Percentiles rank a stretch among this genome's conserved stretches.
These are phyloP conservation scores for Hemileia vastatrix DNA, from an alignment of 1,284 basidiomycete genomes.

Conservation along the genomic window DNA sequence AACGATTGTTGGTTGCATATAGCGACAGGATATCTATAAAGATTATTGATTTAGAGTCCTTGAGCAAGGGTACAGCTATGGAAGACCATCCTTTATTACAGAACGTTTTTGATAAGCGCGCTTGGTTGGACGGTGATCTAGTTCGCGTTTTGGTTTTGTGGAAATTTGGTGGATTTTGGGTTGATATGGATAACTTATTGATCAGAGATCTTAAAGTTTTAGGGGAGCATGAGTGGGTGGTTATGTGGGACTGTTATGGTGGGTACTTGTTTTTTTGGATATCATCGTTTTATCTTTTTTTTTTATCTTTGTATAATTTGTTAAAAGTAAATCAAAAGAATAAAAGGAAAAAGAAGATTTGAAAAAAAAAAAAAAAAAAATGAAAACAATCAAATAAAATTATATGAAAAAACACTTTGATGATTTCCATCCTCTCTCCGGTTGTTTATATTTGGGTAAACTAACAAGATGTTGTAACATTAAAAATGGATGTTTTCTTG, in stretches of 20 bases:
- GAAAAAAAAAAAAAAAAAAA: too few relatives aligned
- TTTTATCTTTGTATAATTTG: conserved; percentile 1
- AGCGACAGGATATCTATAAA: conserved; percentile 61
- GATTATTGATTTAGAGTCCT: conserved; percentile 56
- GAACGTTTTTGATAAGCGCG: conserved; percentile 57
- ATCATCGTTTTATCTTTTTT: background rate
- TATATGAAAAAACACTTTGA: background rate
- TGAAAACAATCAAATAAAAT: background rate
- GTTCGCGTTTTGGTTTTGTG: conserved; percentile 75
- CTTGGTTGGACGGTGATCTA: conserved; percentile 88
- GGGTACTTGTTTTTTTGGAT: conserved; percentile 36
- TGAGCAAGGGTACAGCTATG: conserved; percentile 67
- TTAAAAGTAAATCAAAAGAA: too few relatives aligned
- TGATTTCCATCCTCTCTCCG: background rate
- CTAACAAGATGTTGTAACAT: background rate
- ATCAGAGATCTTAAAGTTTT: conserved; percentile 71
- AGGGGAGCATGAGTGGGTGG: conserved; percentile 78
- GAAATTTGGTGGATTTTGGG: conserved; percentile 80
- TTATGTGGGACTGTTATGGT: conserved; percentile 93
- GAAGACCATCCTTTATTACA: conserved; percentile 55
- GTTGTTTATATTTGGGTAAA: too few relatives aligned
- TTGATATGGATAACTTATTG: conserved; percentile 86
- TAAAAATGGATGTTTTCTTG: background rate
- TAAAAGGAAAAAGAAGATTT: too few relatives aligned
- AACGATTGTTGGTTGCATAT: conserved; percentile 57